Conservation (phyloP, 2,329 filamentous ascomycete genomes). For the Penicillium sp. region DNA sequence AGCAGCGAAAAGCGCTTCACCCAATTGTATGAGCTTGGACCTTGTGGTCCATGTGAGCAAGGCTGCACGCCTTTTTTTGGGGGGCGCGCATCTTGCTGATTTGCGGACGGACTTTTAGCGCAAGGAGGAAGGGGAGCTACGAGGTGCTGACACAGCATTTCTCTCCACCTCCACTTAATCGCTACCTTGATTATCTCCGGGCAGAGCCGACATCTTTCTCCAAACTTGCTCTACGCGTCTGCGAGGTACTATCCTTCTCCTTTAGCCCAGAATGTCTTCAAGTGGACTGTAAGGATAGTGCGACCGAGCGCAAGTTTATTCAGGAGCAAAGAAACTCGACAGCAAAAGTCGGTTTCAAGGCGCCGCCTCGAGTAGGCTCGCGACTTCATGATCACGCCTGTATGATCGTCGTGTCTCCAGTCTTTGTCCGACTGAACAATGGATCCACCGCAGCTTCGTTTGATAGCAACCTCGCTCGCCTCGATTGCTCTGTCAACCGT, state of each 20-base stretch:
- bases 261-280: conserved; percentile 13
- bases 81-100: too few species aligned
- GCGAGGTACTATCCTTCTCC: conserved; percentile 2
- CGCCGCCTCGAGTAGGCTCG: conserved; percentile 4
- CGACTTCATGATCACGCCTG: conserved; percentile 1
- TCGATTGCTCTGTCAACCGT: conserved; percentile 20
- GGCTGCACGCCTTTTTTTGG: too few species aligned
- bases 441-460: conserved; percentile 21
- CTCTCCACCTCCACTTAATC: conserved; percentile 8
- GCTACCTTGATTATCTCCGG: neutral
- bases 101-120: too few species aligned
- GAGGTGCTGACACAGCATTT: conserved; percentile 20
- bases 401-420: neutral
- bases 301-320: conserved; percentile 4
- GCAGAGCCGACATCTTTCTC: neutral
- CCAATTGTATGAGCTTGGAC: too few species aligned
- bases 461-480: conserved; percentile 26
- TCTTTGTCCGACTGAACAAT: conserved; percentile 12
- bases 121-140: neutral
- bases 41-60: too few species aligned
- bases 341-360: conserved; percentile 4
- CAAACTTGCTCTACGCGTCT: conserved; percentile 7
- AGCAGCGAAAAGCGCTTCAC: too few species aligned
- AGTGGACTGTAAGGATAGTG: conserved; percentile 13
- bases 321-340: conserved; percentile 6